Base-by-base conservation (phyloP, 495 filamentous ascomycete species). In the Gamarada debralockiae region DNA sequence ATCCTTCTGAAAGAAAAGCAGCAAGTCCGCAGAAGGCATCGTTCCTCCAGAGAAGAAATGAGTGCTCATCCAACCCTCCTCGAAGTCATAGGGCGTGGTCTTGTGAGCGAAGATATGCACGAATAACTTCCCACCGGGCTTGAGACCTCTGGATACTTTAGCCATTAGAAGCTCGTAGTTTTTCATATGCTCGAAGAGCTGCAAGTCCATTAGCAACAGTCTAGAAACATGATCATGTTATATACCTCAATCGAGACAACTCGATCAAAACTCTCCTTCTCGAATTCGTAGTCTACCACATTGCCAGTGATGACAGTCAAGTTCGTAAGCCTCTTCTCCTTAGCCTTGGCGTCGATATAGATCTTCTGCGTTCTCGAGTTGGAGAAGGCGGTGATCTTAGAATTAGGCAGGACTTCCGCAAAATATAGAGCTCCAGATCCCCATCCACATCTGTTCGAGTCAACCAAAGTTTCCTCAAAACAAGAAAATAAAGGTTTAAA, bases 131-230 rank as follows among this genome's bases (percentile, higher is more conserved):
- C 83, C 83, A 6, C 68, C 70, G 3, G 78, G 74, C 58, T 75
- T 79, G 49, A 86, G 62, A 9, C 79, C 70, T 27, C 74, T 66
- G 9, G 72, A 48, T 38, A 84, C 59, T 59, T 86, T 86, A 12
- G 72, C 75, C 72, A 86, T 74, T 29, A 87, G 74, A 8, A 78
- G 65, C 52, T 81, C 73, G 67, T 86, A 85, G 57, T 86, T 87
- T 62, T 87, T 87, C 82, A 87, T 85, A 62, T 87, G 83, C 61
- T 87, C 83, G 59, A 87, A 85, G 20, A 87, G 71, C 73, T 71
- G n/a, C n/a, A 34, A 3, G 29, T 3, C 0, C 17, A 39, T 57
- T n/a, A 48, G 42, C 18, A 15, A n/a, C 36, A 39, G 29, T 38
- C 31, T 8, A 13, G 25, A 22, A 7, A 49, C 9, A 12, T 15